Base-by-base conservation (phyloP, 176 grass and related monocot species). In the Oryza glumipatula region DNA sequence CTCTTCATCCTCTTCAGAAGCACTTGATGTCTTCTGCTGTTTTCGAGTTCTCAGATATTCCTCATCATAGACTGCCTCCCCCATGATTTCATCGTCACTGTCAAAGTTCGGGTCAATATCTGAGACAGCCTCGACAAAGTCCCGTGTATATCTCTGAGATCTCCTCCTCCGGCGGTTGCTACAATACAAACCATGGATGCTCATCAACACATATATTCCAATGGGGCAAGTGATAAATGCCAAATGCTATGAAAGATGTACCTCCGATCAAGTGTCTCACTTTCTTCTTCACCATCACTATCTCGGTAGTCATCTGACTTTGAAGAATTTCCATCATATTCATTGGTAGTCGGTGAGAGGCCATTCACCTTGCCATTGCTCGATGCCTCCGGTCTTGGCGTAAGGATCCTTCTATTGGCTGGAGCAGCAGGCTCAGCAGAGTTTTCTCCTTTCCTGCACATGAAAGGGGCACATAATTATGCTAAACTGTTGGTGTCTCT, bases 61-160 rank as follows among this genome's bases (percentile, higher is more conserved):
- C 7, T 99, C 97, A 64, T 99, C 97, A 72, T 99, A 99, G 12
- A 99, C 97, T n/a, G 94, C 97, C 86, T 99, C 97, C 30, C 97
- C 97, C 66, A 99, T 93, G 76, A 99, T 99, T 80, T 99, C 97
- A 74, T 97, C 97, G 22, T 98, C 95, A 0, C 93, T 98, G 39
- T 91, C 90, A 24, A 90, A 92, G 76, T 89, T 90, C 0, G 72
- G 86, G 24, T 96, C 92, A 87, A 83, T 74, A 89, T 90, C 97
- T 0, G 94, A 95, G 63, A 93, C 83, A 88, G 86, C 86, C 68
- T 91, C 94, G 78, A 99, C 91, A 91, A 94, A 99, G 80, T 99
- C 97, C 30, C 89, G 89, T 12, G 90, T 92, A 48, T 94, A 99
- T 61, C 94, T 87, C 68, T 90, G 94, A 83, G 97, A 94, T 70